These are phyloP conservation scores for Colletotrichum spaethianum DNA, from an alignment of 2,329 filamentous ascomycete species.

Conservation along the genomic window DNA sequence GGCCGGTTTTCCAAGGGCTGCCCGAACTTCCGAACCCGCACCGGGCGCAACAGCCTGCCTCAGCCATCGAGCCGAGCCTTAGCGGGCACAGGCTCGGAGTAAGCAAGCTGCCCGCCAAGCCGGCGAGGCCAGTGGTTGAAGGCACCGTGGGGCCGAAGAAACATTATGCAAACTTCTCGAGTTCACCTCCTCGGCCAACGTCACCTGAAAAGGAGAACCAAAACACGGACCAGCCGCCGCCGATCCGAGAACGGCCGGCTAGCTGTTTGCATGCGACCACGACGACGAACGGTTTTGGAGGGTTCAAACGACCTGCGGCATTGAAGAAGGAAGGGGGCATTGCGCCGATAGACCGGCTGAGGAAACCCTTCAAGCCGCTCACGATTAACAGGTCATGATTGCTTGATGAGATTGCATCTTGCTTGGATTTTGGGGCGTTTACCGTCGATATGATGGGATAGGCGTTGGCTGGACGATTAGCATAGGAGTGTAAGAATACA, in stretches of 20 bases:
- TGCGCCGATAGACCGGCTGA: constrained; percentile 64
- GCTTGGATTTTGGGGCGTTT: constrained; percentile 1
- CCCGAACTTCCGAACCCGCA: constrained; percentile 39
- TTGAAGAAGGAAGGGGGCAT: constrained; percentile 58
- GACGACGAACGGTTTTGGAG: constrained; percentile 53
- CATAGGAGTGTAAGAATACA: not conserved
- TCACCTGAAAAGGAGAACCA: constrained; percentile 44
- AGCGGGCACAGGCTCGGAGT: constrained; percentile 59
- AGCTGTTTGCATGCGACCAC: constrained; percentile 68
- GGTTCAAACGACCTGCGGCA: constrained; percentile 61
- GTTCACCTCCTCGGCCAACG: constrained; percentile 61
- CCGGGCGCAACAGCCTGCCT: constrained; percentile 39
- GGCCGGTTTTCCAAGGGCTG: constrained; percentile 15
- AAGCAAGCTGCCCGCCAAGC: constrained; percentile 53
- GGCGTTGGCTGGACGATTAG: not conserved
- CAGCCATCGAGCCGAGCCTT: constrained; percentile 50
- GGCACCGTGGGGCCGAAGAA: constrained; percentile 52
- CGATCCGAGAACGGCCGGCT: constrained; percentile 56
- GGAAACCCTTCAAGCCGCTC: constrained; percentile 70
- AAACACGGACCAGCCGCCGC: constrained; percentile 47
- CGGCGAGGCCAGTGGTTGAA: constrained; percentile 47
- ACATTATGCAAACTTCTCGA: constrained; percentile 71
- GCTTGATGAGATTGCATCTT: not conserved
- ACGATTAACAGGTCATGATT: constrained; percentile 60
- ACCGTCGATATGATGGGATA: not conserved